These are phyloP conservation scores for Cladosporium austrohemisphaericum DNA, from an alignment of 2,329 filamentous ascomycete species.

Conservation along the genomic window DNA sequence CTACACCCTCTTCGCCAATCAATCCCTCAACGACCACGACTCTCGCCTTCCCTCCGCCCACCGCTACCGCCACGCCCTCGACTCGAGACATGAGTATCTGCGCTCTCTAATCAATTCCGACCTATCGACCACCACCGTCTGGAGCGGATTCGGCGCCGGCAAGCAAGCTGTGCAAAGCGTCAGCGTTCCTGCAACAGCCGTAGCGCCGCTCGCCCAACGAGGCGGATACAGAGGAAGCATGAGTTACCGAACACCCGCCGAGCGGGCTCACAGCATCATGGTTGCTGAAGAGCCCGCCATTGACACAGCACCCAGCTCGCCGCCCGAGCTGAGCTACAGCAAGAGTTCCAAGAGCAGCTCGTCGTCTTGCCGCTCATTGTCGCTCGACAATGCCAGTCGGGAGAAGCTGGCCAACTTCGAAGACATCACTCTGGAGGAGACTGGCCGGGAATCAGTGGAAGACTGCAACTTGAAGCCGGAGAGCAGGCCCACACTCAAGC, in stretches of 20 bases:
- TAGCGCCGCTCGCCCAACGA: conserved; percentile 11
- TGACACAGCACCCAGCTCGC: conserved; percentile 23
- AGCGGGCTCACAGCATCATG: conserved; percentile 17
- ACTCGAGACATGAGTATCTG: conserved; percentile 21
- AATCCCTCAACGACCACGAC: conserved; percentile 8
- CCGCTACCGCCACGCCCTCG: conserved; percentile 12
- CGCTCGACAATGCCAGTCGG: conserved; percentile 47
- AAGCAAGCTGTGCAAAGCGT: conserved; percentile 18
- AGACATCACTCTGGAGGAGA: conserved; percentile 79
- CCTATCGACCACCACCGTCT: conserved; percentile 10
- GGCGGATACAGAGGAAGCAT: conserved; percentile 16
- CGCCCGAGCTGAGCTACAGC: conserved; percentile 56
- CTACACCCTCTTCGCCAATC: conserved; percentile 1
- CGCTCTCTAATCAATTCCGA: conserved; percentile 19
- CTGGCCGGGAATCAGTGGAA: conserved; percentile 41
- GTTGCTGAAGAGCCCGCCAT: conserved; percentile 21
- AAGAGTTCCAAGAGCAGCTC: conserved; percentile 76
- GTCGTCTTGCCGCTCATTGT: conserved; percentile 81
- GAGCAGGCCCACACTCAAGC: conserved; percentile 27
- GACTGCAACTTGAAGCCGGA: conserved; percentile 40
- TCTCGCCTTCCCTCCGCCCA: conserved; percentile 10
- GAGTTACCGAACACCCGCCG: conserved; percentile 12
- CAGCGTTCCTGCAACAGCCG: conserved; percentile 18
- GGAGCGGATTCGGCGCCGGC: conserved; percentile 14
- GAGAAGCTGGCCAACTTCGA: conserved; percentile 83